Base-by-base conservation (phyloP, 441 rosid species). In the Populus tomentosa region DNA sequence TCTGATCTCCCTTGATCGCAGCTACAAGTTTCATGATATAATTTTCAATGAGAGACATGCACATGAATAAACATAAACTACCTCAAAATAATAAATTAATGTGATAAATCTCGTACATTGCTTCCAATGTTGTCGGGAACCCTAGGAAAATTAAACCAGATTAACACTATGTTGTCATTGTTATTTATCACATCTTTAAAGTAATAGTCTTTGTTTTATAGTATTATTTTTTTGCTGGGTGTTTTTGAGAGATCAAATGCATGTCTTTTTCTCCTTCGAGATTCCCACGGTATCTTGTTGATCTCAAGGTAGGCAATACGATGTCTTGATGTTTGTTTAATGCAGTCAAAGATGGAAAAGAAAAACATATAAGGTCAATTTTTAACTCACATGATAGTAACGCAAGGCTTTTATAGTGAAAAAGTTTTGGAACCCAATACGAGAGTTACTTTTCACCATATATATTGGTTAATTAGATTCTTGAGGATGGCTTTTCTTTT, bases 51-150 rank as follows among this genome's bases (percentile, higher is more conserved):
- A 69, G 63, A 81, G 77, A 84, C 73, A 75, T 35, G 74, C 73
- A 77, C 21, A 30, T 23, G 7, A 70, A 30, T 20, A 28, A 28
- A 28, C 30, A 28, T 28, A 28, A 28, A 28, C 30, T 32, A 10
- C 35, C 35, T 23, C 40, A 11, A 30, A 24, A 35, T 63, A 53
- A 36, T 63, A 74, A 63, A 72, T 50, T 65, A 46, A 36, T 70
- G 73, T 81, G 0, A 53, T 14, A 28, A 13, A 14, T 53, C 71
- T 69, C 50, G 46, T 74, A 69, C 86, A 80, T 81, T 69, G 36
- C 77, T 86, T 80, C 85, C 86, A 75, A 82, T 80, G 86, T 80
- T 84, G 86, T 84, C 79, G 86, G 85, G 77, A 80, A 75, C 80
- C 80, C 78, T 72, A 73, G 77, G 77, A 79, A 73, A 28, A 28